Evolutionary conservation across 352 stramenopile genomes (phyloP), one percentile per base, ranked within the genome.

Genomic region (Globisporangium spiculum): DNA sequence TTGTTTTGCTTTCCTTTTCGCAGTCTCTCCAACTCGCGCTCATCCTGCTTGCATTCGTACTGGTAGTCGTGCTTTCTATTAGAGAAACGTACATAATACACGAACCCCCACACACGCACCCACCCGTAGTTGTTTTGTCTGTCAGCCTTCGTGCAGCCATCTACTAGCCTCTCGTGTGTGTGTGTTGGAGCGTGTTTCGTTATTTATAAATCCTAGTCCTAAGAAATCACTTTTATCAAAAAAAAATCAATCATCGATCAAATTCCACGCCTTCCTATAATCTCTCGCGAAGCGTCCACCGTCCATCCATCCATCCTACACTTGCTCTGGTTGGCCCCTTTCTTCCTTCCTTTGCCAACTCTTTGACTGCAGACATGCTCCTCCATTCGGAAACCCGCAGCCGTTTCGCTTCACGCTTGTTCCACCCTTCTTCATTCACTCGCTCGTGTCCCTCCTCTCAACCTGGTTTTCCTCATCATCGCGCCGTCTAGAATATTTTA

Each of bases 341-440:
- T 24, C 22, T 27, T 55, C 7, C 9, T 22, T 55, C 50, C 18
- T 57, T 22, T 27, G 53, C 14, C 16, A 20, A 14, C 38, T 46
- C 38, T 46, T 46, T 16, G 27, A 58, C 54, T 41, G 27, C 27
- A 3, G 16, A 7, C 4, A 32, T 7, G 30, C 27, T 60, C 34
- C 54, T 60, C 27, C 54, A 60, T 44, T 60, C 54, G 27, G 34
- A 60, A 60, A 34, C 54, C 18, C 54, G 27, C 32, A 52, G 1
- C 18, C 41, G 9, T n/a, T 8, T 50, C n/a, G 6, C 16, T 7
- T 50, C 41, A 8, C 4, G 41, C 14, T 41, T 26, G 26, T 48
- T 48, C 27, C 26, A 10, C 63, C 53, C 22, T 36, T 61, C 18
- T 16, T 20, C 44, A 12, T 38, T 24, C 18, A 9, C 18, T 32